Evolutionary conservation across 345 rosid species (phyloP).

Genomic region (Boechera retrofracta): DNA sequence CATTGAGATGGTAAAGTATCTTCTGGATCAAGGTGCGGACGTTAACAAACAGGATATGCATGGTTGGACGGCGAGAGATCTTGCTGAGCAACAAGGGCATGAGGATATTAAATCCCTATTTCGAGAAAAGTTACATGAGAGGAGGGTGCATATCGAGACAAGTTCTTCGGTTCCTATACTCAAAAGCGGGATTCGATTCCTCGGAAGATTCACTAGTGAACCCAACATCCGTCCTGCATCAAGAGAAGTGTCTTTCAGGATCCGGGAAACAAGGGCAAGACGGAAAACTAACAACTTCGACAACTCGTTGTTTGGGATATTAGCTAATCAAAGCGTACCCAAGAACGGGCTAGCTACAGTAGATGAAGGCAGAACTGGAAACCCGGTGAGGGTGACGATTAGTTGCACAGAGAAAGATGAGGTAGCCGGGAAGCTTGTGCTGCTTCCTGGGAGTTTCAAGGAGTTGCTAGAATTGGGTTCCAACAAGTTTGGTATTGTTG

Average conservation of each 20-base stretch:
- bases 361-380: conserved; percentile 33
- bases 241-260: conserved; percentile 56
- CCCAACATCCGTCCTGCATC: conserved; percentile 62
- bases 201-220: conserved; percentile 79
- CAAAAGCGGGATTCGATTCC: conserved; percentile 49
- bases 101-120: conserved; percentile 71
- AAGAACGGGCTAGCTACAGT: conserved; percentile 47
- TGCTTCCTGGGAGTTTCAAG: conserved; percentile 65
- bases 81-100: conserved; percentile 90
- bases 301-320: conserved; percentile 78
- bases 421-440: conserved; percentile 56
- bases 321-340: conserved; percentile 54
- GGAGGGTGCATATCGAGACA: conserved; percentile 42
- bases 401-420: conserved; percentile 67
- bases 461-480: conserved; percentile 68
- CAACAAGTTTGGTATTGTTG: conserved; percentile 59
- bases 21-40: conserved; percentile 69
- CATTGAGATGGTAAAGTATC: conserved; percentile 66
- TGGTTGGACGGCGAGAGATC: conserved; percentile 71
- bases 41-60: conserved; percentile 63
- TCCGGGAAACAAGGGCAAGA: conserved; percentile 52
- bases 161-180: conserved; percentile 54
- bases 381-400: conserved; percentile 61
- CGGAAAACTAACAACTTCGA: conserved; percentile 66
- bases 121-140: conserved; percentile 45